Base-by-base conservation (phyloP, 2,329 filamentous ascomycete genomes). In the Pochonia chlamydosporia region DNA sequence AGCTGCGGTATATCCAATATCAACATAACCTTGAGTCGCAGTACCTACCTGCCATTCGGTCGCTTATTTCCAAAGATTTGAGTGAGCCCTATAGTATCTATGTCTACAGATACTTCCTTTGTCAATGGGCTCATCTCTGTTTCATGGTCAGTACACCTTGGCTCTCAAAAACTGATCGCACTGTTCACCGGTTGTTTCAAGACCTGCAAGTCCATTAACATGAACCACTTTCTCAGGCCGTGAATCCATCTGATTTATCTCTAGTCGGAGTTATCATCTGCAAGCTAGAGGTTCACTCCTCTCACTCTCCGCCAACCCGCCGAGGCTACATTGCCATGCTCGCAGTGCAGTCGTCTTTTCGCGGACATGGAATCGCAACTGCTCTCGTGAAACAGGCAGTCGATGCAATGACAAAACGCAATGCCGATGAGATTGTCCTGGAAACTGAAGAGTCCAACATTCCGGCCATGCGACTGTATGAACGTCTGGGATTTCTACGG, bases 71-170 rank as follows among this genome's bases (percentile, higher is more conserved):
- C 39, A 95, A 92, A 60, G 93, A 97, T 63, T 78, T 99, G 43
- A 97, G 92, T 57, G 93, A 99, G 67, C 93, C 93, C 2, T 99
- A 99, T 67, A 97, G 92, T 69, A 97, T 99, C 64, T 99, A 99
- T 71, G 93, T 99, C 49, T 99, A 97, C 67, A 84, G 93, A 26
- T 99, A 99, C 66, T 99, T 99, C 60, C 74, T 99, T 16, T 96
- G 95, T 63, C 90, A 97, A 78, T 99, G 93, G 93, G 87, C 88
- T 5, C 86, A 97, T 62, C 73, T 99, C n/a, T 99, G 93, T 68
- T 97, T 89, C 68, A 88, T 97, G 83, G 90, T 92, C 28, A 50
- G 59, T 52, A 14, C 16, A 14, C 24, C n/a, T 43, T 16, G 26
- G 37, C 13, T 36, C 14, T 39, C 18, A 1, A n/a, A 26, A 33